Evolutionary conservation across 2,329 filamentous ascomycete genomes (phyloP), one percentile per base, ranked within the genome.

Genomic region (Colletotrichum sojae): DNA sequence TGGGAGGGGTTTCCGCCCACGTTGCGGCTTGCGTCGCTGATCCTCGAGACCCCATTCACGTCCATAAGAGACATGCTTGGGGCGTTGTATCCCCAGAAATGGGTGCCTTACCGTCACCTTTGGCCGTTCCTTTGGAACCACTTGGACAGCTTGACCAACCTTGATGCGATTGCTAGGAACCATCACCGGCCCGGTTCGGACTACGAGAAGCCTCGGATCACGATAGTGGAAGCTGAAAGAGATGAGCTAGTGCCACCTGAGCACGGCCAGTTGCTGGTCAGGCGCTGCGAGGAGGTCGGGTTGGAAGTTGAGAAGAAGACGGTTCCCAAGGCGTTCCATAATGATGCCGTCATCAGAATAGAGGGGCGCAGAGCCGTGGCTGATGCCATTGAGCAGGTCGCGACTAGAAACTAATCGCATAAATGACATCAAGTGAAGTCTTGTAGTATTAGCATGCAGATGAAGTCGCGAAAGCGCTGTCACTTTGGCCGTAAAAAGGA

Each of bases 41-140:
- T 95, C 12, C 83, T 95, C 2, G 93, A 95, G 76, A 94, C 93
- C 0, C 92, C 93, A 0, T 94, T 94, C 71, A 87, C 90, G 1
- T 92, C 89, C 51, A 87, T 93, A 63, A 85, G 87, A 67, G 87
- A 86, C 18, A 94, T 95, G 91, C 83, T 95, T 6, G 81, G 87
- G 49, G 89, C 88, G 1, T 78, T 95, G 3, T 95, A 95, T 75
- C 92, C 92, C 1, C 91, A 94, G 73, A 92, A 88, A 73, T 95
- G 92, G 92, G 82, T 95, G 6, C 93, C 93, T 0, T 95, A 95
- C 76, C 87, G 88, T 54, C 90, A 95, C 76, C 83, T 95, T 0
- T 89, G 89, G 84, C 91, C 91, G 0, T 94, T 95, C 75, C 83
- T 95, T 12, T 85, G 91, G 72, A 94, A 86, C 69, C 86, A 88